Evolutionary conservation across 805 yeast species (phyloP), one percentile per base, ranked within the genome.

Genomic region (Teunomyces gatunensis): DNA sequence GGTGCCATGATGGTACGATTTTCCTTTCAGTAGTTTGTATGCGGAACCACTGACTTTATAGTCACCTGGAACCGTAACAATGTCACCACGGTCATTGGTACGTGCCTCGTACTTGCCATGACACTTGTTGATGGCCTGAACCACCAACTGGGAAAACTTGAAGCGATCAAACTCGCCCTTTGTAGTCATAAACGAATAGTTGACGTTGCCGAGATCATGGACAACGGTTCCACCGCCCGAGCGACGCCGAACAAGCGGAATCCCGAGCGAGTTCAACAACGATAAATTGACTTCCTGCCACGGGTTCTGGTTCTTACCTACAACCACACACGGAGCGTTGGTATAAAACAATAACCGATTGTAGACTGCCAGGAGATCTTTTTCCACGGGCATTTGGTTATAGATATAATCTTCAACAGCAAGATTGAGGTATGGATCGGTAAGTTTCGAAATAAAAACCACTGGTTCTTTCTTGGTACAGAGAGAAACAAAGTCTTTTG

Each of bases 211-310:
- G 4, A 74, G 54, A 64, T 92, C 99, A 63, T 94, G 99, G 9
- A 90, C 96, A 0, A 94, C 99, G 0, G 97, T 83, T 0, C 99
- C 99, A 1, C 99, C 99, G 0, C 99, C 99, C 6, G 94, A 84
- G 42, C 78, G 71, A 47, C 99, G 73, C 55, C 99, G 73, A 5
- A 94, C 61, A 6, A 91, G 59, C 0, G 96, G 92, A 21, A 88
- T 74, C 2, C 70, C 69, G 3, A 78, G 63, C 0, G 70, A 54
- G 3, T 74, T 67, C 4, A 87, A 67, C 11, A 80, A 58, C 0
- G 80, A 75, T 2, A 94, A 47, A 56, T 88, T 87, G 34, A 83
- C 77, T 61, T 94, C 99, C 49, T 83, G 80, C 89, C 92, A 92
- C 2, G 97, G 96, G 53, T 90, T 94, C 65, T 94, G 99, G 60